Evolutionary conservation across 2,329 filamentous ascomycete genomes (phyloP).

Genomic region (Aspergillus ruber): DNA sequence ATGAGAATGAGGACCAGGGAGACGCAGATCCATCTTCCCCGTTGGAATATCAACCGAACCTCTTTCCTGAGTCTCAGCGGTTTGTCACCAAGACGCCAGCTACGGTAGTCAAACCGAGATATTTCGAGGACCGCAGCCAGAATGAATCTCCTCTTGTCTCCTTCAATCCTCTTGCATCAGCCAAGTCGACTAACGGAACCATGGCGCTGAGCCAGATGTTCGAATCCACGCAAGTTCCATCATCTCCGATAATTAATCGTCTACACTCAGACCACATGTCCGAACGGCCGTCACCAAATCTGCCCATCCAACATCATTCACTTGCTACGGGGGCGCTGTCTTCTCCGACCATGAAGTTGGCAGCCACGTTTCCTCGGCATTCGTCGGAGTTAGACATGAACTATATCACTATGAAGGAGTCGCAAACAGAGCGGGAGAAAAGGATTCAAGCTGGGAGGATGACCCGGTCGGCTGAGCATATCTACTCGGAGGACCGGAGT

Average conservation of each 20-base stretch:
- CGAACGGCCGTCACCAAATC: constrained; percentile 45
- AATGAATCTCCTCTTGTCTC: constrained; percentile 29
- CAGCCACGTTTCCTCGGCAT: constrained; percentile 27
- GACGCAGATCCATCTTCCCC: constrained; percentile 29
- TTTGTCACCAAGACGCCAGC: constrained; percentile 39
- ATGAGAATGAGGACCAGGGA: constrained; percentile 23
- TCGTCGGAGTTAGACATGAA: constrained; percentile 36
- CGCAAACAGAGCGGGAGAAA: constrained; percentile 36
- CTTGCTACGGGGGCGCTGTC: constrained; percentile 23
- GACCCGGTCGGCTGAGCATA: constrained; percentile 29
- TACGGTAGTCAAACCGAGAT: constrained; percentile 29
- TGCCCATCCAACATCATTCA: constrained; percentile 36
- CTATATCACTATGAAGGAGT: constrained; percentile 43
- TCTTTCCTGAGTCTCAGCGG: constrained; percentile 43
- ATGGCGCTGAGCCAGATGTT: constrained; percentile 45
- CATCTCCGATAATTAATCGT: constrained; percentile 37
- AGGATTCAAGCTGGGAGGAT: constrained; percentile 24
- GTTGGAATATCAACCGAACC: constrained; percentile 29
- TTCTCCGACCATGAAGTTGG: constrained; percentile 31
- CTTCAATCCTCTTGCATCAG: constrained; percentile 36
- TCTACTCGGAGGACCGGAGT: constrained; percentile 28
- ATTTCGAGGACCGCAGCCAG: constrained; percentile 14
- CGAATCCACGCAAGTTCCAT: constrained; percentile 42
- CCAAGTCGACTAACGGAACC: constrained; percentile 31
- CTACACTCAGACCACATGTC: constrained; percentile 34